These are phyloP conservation scores for Diplodia seriata DNA, from an alignment of 2,329 filamentous ascomycete species.

Conservation along the genomic window DNA sequence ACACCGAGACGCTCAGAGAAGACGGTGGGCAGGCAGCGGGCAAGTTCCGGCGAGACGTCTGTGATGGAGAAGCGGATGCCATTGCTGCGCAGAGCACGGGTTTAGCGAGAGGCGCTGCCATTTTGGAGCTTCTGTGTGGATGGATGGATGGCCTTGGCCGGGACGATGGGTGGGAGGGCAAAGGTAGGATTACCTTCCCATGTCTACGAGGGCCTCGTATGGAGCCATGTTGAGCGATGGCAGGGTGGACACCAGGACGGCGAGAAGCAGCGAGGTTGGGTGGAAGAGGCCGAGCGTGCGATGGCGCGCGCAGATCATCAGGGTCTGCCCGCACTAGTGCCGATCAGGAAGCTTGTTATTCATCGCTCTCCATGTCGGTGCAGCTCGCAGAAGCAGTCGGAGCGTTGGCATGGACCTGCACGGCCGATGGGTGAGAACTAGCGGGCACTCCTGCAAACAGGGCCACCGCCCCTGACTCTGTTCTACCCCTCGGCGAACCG, in stretches of 20 bases:
- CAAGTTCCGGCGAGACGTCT: conserved; percentile 72
- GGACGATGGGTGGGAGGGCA: neutral
- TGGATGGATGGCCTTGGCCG: neutral
- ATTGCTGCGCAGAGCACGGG: conserved; percentile 64
- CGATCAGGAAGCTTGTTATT: neutral
- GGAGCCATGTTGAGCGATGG: neutral
- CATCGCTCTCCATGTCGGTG: too few species aligned
- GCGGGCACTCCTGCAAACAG: too few species aligned
- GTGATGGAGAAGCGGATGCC: conserved; percentile 93
- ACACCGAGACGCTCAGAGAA: conserved; percentile 81
- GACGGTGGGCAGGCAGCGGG: conserved; percentile 76
- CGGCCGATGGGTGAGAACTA: too few species aligned
- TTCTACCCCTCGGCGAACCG: neutral
- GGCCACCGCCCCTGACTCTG: neutral
- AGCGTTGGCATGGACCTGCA: too few species aligned
- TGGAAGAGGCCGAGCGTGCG: neutral
- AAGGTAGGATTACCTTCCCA: conserved; percentile 34
- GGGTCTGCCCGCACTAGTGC: conserved; percentile 6
- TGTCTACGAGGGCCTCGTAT: conserved; percentile 35
- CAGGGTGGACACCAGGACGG: too few species aligned
- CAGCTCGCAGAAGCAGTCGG: too few species aligned
- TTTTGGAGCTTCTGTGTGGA: neutral
- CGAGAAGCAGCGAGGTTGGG: neutral
- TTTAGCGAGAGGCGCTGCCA: too few species aligned
- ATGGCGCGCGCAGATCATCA: conserved; percentile 7